These are phyloP conservation scores for Herpotrichia juniperi DNA, from an alignment of 2,329 filamentous ascomycete species.

Conservation along the genomic window DNA sequence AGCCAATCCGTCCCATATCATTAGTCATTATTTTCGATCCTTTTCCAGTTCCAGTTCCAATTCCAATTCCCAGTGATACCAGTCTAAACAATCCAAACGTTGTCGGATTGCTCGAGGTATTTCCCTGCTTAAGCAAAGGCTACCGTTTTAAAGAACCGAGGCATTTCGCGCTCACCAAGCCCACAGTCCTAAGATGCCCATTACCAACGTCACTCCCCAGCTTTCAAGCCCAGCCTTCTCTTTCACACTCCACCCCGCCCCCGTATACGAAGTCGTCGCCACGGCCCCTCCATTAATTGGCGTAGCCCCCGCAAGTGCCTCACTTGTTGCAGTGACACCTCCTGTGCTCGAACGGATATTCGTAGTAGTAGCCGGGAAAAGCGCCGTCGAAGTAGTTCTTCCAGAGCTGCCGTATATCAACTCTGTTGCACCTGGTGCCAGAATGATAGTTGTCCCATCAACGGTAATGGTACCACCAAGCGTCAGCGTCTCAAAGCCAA, in stretches of 20 bases:
- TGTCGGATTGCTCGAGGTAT: no score
- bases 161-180: not conserved
- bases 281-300: slow-evolving; percentile 2
- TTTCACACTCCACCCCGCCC: not conserved
- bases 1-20: not conserved
- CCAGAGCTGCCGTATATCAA: slow-evolving; percentile 43
- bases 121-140: no score
- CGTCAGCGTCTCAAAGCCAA: slow-evolving; percentile 46
- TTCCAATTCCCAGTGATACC: no score
- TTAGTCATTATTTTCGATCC: not conserved
- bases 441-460: slow-evolving; percentile 39
- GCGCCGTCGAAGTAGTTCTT: slow-evolving; percentile 36
- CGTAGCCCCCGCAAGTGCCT: slow-evolving; percentile 22
- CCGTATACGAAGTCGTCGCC: not conserved
- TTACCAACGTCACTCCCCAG: not conserved
- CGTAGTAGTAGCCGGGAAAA: slow-evolving; percentile 49
- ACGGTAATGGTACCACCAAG: slow-evolving; percentile 44
- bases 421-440: slow-evolving; percentile 44
- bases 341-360: slow-evolving; percentile 11
- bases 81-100: no score
- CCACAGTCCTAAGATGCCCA: not conserved
- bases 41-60: not conserved
- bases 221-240: not conserved
- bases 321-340: slow-evolving; percentile 7
- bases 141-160: not conserved